phyloP scores from a whole-genome alignment of 2,329 filamentous ascomycete genomes.

The Aaosphaeria arxii region DNA sequence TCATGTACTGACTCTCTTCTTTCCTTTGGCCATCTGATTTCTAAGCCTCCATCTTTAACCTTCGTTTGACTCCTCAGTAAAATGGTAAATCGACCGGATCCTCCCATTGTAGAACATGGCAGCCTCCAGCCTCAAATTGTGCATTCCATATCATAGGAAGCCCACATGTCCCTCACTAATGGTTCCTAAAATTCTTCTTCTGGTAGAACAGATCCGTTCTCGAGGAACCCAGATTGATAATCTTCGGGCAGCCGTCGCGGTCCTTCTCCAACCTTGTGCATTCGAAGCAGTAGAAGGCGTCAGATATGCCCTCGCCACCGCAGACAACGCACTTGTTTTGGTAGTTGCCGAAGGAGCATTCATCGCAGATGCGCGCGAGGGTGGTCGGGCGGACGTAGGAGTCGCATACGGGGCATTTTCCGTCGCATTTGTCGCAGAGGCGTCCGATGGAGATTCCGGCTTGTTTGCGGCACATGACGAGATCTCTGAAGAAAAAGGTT shows the following conservation, averaged over 20 bases:
- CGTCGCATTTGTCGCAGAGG: constrained; percentile 99
- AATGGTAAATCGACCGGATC: no score
- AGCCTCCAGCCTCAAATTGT: no score
- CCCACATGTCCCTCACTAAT: constrained; percentile 25
- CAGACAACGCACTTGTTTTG: constrained; percentile 99
- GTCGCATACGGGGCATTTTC: constrained; percentile 98
- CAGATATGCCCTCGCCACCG: constrained; percentile 94
- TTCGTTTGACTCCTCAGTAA: no score
- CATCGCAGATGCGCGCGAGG: constrained; percentile 96
- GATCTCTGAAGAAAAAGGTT: constrained; percentile 61
- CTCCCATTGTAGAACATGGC: no score
- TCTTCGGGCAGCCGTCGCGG: constrained; percentile 96
- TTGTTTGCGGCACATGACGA: constrained; percentile 99
- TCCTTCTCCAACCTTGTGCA: constrained; percentile 97
- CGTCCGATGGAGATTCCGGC: constrained; percentile 96
- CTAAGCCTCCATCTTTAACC: no score
- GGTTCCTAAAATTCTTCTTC: constrained; percentile 69
- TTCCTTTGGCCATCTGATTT: no score
- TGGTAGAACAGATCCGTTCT: constrained; percentile 86
- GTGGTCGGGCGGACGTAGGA: constrained; percentile 98
- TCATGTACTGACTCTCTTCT: no score
- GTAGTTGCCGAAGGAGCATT: constrained; percentile 99
- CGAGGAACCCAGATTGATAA: constrained; percentile 95
- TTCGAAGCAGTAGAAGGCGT: constrained; percentile 99
- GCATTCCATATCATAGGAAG: neutral